These are phyloP conservation scores for Yamadazyma ubonensis DNA, from an alignment of 805 yeast species.

Conservation along the genomic window DNA sequence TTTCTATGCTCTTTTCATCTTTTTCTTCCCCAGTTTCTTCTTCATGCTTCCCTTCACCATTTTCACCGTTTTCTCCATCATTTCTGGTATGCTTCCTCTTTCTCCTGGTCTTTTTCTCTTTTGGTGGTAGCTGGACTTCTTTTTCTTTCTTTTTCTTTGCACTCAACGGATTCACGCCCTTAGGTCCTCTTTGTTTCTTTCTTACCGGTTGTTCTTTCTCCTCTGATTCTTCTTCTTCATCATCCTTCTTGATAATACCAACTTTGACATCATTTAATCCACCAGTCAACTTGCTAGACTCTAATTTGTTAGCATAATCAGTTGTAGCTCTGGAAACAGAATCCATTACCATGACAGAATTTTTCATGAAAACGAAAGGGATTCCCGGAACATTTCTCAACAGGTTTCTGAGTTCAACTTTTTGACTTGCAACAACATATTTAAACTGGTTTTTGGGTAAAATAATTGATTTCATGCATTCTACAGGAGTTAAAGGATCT, in stretches of 20 bases:
- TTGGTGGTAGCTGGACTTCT: not conserved
- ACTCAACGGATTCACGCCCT: slow-evolving; percentile 89
- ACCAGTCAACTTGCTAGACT: slow-evolving; percentile 63
- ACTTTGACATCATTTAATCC: slow-evolving; percentile 72
- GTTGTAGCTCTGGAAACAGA: slow-evolving; percentile 76
- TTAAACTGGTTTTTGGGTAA: slow-evolving; percentile 82
- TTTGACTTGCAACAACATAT: slow-evolving; percentile 85
- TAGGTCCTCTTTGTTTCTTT: slow-evolving; percentile 66
- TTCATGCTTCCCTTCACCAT: not conserved
- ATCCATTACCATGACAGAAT: slow-evolving; percentile 95
- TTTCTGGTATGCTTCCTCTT: slow-evolving; percentile 23
- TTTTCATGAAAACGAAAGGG: slow-evolving; percentile 81
- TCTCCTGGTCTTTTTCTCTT: slow-evolving; percentile 18
- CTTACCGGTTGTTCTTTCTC: slow-evolving; percentile 11
- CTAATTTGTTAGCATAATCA: slow-evolving; percentile 43
- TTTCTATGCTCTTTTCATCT: not conserved
- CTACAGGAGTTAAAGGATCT: slow-evolving; percentile 60
- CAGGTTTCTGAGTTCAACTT: slow-evolving; percentile 61
- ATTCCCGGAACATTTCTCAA: slow-evolving; percentile 83
- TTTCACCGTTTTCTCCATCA: slow-evolving; percentile 3
- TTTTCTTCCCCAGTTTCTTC: not conserved
- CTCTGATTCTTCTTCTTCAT: slow-evolving; percentile 18
- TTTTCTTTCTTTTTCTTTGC: slow-evolving; percentile 64
- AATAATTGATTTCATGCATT: slow-evolving; percentile 74
- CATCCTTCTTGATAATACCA: slow-evolving; percentile 35